Evolutionary conservation across 768 basidiomycete genomes (phyloP).

Genomic region (Tricholoma bakamatsutake): DNA sequence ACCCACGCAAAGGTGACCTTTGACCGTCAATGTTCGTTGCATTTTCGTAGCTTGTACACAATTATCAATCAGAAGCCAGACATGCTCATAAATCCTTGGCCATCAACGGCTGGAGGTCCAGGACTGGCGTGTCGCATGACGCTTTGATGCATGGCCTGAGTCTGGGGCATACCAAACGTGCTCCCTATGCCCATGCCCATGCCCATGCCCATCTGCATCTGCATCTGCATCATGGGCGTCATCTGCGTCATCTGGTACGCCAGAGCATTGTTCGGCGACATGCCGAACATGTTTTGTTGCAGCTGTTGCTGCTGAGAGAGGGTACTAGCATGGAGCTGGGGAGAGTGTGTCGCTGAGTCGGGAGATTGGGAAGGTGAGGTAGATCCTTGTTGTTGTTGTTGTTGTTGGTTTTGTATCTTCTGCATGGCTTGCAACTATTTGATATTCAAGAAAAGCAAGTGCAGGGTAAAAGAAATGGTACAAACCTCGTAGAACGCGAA

Average conservation of each 20-base stretch:
- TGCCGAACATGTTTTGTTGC: slow-evolving; percentile 43
- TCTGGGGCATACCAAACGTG: slow-evolving; percentile 49
- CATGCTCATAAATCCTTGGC: slow-evolving; percentile 38
- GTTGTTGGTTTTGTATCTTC: slow-evolving; percentile 46
- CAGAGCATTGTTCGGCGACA: slow-evolving; percentile 42
- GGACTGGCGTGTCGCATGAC: slow-evolving; percentile 71
- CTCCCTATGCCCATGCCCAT: slow-evolving; percentile 46
- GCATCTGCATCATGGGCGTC: slow-evolving; percentile 59
- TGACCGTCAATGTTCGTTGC: neutral
- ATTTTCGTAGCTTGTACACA: neutral
- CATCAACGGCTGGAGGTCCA: slow-evolving; percentile 23
- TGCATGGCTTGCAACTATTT: slow-evolving; percentile 79
- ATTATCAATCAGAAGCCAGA: slow-evolving; percentile 7
- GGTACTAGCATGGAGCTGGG: slow-evolving; percentile 30
- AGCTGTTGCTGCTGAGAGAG: slow-evolving; percentile 24
- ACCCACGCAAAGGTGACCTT: neutral
- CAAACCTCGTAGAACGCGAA: slow-evolving; percentile 87
- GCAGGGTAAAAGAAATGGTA: neutral
- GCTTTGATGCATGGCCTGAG: slow-evolving; percentile 79
- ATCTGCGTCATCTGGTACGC: slow-evolving; percentile 55
- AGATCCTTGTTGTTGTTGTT: slow-evolving; percentile 19
- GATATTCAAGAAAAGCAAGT: neutral
- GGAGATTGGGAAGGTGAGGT: slow-evolving; percentile 34
- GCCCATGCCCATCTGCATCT: slow-evolving; percentile 41
- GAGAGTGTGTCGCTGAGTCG: slow-evolving; percentile 31